Evolutionary conservation across 371 early-diverging fungal genomes (phyloP).

Genomic region (Mucor velutinosus): DNA sequence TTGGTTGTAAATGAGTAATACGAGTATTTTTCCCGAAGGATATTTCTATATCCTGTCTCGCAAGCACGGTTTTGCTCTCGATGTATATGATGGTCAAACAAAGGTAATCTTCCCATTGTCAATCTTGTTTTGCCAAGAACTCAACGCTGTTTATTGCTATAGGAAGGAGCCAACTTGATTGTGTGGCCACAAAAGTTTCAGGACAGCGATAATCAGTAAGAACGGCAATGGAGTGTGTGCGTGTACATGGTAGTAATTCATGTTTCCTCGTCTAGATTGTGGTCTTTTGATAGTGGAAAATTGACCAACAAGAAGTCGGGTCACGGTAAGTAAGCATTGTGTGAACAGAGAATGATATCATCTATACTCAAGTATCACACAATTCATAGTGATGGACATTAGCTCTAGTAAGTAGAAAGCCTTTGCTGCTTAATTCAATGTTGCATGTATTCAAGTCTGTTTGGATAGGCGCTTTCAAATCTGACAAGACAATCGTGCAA

Average conservation of each 20-base stretch:
- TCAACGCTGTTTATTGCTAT: neutral
- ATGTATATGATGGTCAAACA: conserved; percentile 51
- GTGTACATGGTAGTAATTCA: neutral
- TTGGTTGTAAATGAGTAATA: neutral
- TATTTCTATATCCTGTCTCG: conserved; percentile 50
- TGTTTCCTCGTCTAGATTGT: conserved; percentile 31
- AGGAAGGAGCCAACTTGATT: conserved; percentile 52
- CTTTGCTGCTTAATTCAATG: neutral
- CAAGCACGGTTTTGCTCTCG: conserved; percentile 50
- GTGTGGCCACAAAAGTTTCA: conserved; percentile 57
- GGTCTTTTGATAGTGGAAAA: conserved; percentile 45
- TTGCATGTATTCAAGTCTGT: neutral
- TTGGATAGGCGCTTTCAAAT: conserved; percentile 46
- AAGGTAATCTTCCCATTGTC: conserved; percentile 27
- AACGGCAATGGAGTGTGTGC: neutral
- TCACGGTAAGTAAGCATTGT: conserved; percentile 36
- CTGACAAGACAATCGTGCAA: conserved; percentile 49
- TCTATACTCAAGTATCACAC: neutral
- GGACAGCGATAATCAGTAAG: conserved; percentile 54
- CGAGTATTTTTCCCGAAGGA: conserved; percentile 18
- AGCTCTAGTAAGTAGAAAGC: conserved; percentile 34
- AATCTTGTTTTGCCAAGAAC: neutral
- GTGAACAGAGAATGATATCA: neutral
- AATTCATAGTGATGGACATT: conserved; percentile 36
- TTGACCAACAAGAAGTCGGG: conserved; percentile 52